phyloP scores from a whole-genome alignment of 2,329 filamentous ascomycete species.

The Aureobasidium sp. region DNA sequence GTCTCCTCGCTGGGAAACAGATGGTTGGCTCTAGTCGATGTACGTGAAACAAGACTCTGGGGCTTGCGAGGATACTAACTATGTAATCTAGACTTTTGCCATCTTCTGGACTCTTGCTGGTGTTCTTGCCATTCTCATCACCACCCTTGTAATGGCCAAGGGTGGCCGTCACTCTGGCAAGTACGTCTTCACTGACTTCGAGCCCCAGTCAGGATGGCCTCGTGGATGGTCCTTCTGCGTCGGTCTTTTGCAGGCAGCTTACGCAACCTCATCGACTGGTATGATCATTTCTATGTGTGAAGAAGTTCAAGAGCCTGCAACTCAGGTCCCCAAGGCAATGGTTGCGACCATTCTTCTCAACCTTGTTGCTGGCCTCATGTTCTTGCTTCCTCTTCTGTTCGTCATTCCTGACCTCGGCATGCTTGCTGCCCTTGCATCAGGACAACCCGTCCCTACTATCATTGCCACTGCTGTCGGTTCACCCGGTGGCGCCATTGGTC shows the following conservation, averaged over 20 bases:
- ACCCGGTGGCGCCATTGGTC: conserved; percentile 49
- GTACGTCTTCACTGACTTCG: conserved; percentile 62
- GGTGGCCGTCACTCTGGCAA: conserved; percentile 53
- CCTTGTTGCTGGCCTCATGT: conserved; percentile 56
- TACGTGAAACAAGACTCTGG: conserved; percentile 34
- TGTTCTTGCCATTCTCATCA: conserved; percentile 55
- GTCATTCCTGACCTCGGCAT: conserved; percentile 54
- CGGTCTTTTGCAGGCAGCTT: conserved; percentile 62
- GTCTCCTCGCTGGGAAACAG: conserved; percentile 45
- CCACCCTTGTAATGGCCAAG: conserved; percentile 57
- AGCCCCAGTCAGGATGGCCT: conserved; percentile 59
- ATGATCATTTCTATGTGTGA: conserved; percentile 77
- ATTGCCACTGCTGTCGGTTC: conserved; percentile 54
- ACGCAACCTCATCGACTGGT: conserved; percentile 66
- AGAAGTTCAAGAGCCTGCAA: conserved; percentile 56
- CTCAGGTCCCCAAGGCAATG: conserved; percentile 66
- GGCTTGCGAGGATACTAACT: background rate
- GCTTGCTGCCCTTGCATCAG: conserved; percentile 40
- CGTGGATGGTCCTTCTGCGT: conserved; percentile 64
- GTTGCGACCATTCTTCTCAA: conserved; percentile 58
- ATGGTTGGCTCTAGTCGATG: conserved; percentile 54
- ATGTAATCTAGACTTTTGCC: conserved; percentile 51
- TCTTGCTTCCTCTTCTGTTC: conserved; percentile 60
- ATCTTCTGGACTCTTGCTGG: conserved; percentile 69
- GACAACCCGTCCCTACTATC: conserved; percentile 57